Evolutionary conservation across 1,139 yeast species (phyloP).

Genomic region (Maudiozyma humilis): DNA sequence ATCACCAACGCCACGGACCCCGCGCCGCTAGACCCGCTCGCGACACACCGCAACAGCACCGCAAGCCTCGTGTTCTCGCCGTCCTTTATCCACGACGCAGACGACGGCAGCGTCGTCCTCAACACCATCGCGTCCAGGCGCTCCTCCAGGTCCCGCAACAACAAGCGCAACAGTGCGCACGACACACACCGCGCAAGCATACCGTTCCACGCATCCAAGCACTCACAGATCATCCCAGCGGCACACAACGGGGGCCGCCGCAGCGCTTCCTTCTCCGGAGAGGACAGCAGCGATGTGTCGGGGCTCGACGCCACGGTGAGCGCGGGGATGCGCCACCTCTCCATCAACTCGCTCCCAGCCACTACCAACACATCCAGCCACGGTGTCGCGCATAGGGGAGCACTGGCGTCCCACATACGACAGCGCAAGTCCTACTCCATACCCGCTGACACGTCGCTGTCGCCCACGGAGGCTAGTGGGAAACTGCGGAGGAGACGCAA

Average conservation of each 20-base stretch:
- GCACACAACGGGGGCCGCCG: neutral
- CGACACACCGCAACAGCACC: neutral
- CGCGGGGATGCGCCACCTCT: conserved; percentile 6
- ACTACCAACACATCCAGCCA: too few relatives aligned
- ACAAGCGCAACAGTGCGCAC: conserved; percentile 8
- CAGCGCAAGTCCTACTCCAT: neutral
- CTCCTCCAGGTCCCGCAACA: neutral
- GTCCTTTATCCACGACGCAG: conserved; percentile 23
- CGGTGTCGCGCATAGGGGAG: too few relatives aligned
- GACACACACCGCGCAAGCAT: conserved; percentile 17
- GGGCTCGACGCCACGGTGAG: neutral
- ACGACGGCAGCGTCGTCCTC: conserved; percentile 18
- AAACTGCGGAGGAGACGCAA: too few relatives aligned
- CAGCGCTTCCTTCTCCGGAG: neutral
- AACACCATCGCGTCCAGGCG: conserved; percentile 10
- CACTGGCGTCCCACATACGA: neutral
- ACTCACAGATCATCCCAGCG: conserved; percentile 27
- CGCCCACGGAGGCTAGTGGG: too few relatives aligned
- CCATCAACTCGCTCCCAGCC: conserved; percentile 16
- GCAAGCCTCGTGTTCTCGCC: neutral
- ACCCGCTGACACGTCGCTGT: too few relatives aligned
- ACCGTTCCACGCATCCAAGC: conserved; percentile 28
- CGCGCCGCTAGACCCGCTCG: neutral
- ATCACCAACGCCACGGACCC: too few relatives aligned
- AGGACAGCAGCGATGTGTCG: neutral